Evolutionary conservation across 371 early-diverging fungal genomes (phyloP).

Genomic region (Mucor mucedo): DNA sequence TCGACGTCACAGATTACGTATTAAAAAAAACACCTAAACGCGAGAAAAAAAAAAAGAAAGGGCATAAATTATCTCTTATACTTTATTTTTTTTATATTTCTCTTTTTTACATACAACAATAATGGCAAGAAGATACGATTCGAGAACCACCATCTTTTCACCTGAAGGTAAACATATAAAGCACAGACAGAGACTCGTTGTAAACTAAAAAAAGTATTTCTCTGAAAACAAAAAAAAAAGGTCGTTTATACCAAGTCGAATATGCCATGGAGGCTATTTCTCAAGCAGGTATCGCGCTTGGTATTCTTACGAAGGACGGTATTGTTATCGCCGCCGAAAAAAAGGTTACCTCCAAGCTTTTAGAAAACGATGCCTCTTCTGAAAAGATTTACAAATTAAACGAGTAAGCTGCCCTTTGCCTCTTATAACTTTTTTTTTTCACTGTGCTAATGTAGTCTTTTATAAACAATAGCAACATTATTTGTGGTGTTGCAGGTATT

Average conservation of each 20-base stretch:
- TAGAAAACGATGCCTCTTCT: constrained; percentile 82
- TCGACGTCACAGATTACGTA: constrained; percentile 6
- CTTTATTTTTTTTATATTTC: constrained; percentile 8
- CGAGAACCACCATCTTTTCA: constrained; percentile 97
- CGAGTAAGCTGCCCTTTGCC: constrained; percentile 66
- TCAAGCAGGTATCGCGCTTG: constrained; percentile 96
- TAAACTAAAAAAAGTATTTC: no score
- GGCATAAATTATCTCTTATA: neutral
- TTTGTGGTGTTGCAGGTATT: constrained; percentile 98
- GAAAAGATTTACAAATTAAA: constrained; percentile 98
- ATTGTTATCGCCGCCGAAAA: constrained; percentile 98
- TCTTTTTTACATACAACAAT: constrained; percentile 8
- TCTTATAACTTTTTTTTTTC: constrained; percentile 9
- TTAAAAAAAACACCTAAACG: constrained; percentile 3
- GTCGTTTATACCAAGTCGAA: constrained; percentile 99
- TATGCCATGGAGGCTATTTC: constrained; percentile 99
- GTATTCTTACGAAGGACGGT: constrained; percentile 93
- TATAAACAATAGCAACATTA: constrained; percentile 69
- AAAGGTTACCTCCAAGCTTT: constrained; percentile 90
- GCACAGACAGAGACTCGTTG: no score
- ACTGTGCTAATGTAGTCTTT: neutral
- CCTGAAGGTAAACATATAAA: constrained; percentile 83
- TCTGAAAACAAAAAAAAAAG: constrained; percentile 45
- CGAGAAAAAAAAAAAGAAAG: constrained; percentile 1
- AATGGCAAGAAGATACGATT: constrained; percentile 97